These are phyloP conservation scores for Talaromyces funiculosus DNA, from an alignment of 2,329 filamentous ascomycete genomes.

Conservation along the genomic window DNA sequence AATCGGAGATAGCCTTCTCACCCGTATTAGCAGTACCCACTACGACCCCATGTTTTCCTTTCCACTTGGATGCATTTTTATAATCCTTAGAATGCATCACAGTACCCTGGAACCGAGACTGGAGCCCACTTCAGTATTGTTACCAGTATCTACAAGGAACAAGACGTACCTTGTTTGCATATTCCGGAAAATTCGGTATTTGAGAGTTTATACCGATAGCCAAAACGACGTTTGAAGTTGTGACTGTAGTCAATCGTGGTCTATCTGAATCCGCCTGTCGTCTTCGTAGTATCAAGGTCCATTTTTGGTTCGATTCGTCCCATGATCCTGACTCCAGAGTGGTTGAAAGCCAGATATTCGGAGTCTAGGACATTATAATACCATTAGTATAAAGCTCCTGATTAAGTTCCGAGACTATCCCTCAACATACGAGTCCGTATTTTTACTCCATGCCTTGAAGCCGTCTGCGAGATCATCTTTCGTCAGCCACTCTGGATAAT, in stretches of 20 bases:
- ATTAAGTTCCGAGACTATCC: background rate
- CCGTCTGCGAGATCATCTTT: constrained; percentile 21
- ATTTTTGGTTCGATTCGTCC: constrained; percentile 32
- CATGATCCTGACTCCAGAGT: constrained; percentile 33
- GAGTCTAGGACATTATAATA: background rate
- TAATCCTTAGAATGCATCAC: constrained; percentile 33
- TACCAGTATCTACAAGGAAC: background rate
- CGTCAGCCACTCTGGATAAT: constrained; percentile 20
- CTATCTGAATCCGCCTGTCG: background rate
- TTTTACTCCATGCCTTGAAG: constrained; percentile 19
- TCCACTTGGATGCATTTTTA: constrained; percentile 26
- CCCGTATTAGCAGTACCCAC: constrained; percentile 47
- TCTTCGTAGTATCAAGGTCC: constrained; percentile 33
- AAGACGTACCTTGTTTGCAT: constrained; percentile 15
- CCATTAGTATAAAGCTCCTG: background rate
- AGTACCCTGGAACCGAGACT: constrained; percentile 34
- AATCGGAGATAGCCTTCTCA: background rate
- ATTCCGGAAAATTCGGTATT: constrained; percentile 18
- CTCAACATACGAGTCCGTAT: constrained; percentile 20
- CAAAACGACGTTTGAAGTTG: constrained; percentile 27
- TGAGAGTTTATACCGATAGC: constrained; percentile 28
- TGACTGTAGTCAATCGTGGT: constrained; percentile 14
- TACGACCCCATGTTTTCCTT: constrained; percentile 42
- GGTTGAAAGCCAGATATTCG: constrained; percentile 35
- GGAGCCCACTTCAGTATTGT: background rate